Evolutionary conservation across 371 early-diverging fungal genomes (phyloP), one percentile per base, ranked within the genome.

Genomic region (Mortierella sp.): DNA sequence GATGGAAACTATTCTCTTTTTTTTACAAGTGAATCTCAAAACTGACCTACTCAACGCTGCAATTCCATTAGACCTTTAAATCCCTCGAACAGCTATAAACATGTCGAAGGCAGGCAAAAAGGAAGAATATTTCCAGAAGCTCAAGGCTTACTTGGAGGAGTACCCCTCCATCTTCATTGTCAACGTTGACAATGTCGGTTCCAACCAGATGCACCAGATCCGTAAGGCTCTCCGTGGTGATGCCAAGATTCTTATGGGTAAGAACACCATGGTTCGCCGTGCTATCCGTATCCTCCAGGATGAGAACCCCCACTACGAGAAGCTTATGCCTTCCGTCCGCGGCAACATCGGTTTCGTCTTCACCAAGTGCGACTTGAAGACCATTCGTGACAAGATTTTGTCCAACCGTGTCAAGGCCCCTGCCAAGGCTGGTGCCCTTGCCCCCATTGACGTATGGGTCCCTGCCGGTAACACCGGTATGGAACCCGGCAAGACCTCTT

Each of bases 221-320:
- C 98, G 99, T 92, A 87, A 91, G 83, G 86, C 92, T 67, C 93
- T 99, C 85, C 95, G 99, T 86, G 95, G 94, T 61, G 88, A 95
- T 65, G 98, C 93, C 78, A 95, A 91, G 83, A 93, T 99, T 64
- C 92, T 99, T 55, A 98, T 99, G 97, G 99, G 99, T 83, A 99
- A 99, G 95, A 99, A 99, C 97, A 99, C 99, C 86, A 97, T 98
- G 95, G 98, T 99, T 66, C 98, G 98, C 84, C 93, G 96, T 86
- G 99, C 96, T 66, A 90, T 99, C 76, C 91, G 94, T 85, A 90
- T 90, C 76, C 81, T 95, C 73, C 75, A 93, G 72, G 61, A 74
- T 67, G 95, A 94, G 79, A 89, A 95, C 88, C 97, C 98, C 83
- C 88, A 93, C 79, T 95, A 90, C 87, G 96, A 97, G 84, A 90